Evolutionary conservation across 805 yeast genomes (phyloP), one percentile per base, ranked within the genome.

Genomic region (Cyberlindnera petersonii): DNA sequence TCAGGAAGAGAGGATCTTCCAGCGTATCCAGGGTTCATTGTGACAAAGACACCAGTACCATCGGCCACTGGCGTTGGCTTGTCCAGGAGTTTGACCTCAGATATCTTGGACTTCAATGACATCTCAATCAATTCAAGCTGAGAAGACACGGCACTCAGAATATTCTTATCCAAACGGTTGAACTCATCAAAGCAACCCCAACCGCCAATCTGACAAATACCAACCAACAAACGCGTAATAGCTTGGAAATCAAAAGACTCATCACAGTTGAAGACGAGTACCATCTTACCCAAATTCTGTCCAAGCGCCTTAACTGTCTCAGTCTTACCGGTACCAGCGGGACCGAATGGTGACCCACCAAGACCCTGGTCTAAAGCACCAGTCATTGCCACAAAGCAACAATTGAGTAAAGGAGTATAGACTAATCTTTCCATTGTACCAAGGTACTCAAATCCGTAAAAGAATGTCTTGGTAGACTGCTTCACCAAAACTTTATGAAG

Each of bases 111-210:
- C 2, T 58, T 52, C 24, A 84, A 53, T 0, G 82, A 82, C 6
- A 55, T 48, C 52, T 86, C 91, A 26, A 88, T 84, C 20, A 60
- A 65, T 47, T 83, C 94, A 19, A 91, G 71, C 50, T 82, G 86
- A 0, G 91, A 76, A 0, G 97, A 82, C 0, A 87, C 82, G 0
- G 96, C 89, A 61, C 96, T 86, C 33, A 91, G 64, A 42, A 81
- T 82, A 11, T 69, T 71, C 42, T 74, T 75, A 27, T 78, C 81
- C 22, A 91, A 69, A 45, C 98, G 69, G 54, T 91, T 91, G 54
- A 91, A 89, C 58, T 91, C 98, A 59, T 91, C 98, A 63, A 91
- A 91, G 60, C 98, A 91, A 5, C 89, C 95, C 95, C 96, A 91
- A 1, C 88, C 82, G 1, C 96, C 96, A 6, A 87, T 75, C 44